Base-by-base conservation (phyloP, 768 basidiomycete genomes). In the Boletus subcaerulescens region DNA sequence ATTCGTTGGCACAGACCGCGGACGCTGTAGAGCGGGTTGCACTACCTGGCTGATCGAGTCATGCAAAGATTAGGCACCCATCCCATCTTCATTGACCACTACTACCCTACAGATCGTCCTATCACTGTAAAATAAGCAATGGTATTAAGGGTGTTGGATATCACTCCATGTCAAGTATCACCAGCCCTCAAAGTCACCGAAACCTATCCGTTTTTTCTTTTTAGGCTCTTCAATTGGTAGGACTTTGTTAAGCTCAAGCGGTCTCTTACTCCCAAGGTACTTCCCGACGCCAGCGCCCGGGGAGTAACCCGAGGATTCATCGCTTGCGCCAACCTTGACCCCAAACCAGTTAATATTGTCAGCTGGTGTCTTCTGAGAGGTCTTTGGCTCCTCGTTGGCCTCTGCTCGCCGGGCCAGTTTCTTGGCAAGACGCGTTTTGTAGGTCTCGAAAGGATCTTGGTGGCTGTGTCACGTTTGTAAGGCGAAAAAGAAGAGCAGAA, bases 361-460 rank as follows among this genome's bases (percentile, higher is more conserved):
- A n/a, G 80, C 81, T 45, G 82, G 78, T 62, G 82, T 84, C 63
- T 83, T 81, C 42, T 82, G 76, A 41, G 60, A 58, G 50, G 40
- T 59, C 64, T 63, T 71, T 55, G 69, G 65, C 41, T 67, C 56
- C 18, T 71, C 64, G 35, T 52, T 63, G 39, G 71, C 71, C 42
- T 74, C 44, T 24, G 68, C 66, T 38, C 62, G 69, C 29, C 62
- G 59, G 2, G 88, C 85, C 11, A 91, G 79, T 61, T 89, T 90
- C 65, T 89, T 93, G 33, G 83, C 81, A 9, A 93, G 81, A 14
- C 93, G 86, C 22, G 77, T 79, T 67, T 95, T 93, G 72, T 97
- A 98, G 38, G 89, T 88, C 50, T 96, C 90, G 65, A 97, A 98
- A 0, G 97, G 97, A 71, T 99, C 95, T 74, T 93, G 89, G 64